phyloP scores from a whole-genome alignment of 116 monocot species.

The Iris pallida region DNA sequence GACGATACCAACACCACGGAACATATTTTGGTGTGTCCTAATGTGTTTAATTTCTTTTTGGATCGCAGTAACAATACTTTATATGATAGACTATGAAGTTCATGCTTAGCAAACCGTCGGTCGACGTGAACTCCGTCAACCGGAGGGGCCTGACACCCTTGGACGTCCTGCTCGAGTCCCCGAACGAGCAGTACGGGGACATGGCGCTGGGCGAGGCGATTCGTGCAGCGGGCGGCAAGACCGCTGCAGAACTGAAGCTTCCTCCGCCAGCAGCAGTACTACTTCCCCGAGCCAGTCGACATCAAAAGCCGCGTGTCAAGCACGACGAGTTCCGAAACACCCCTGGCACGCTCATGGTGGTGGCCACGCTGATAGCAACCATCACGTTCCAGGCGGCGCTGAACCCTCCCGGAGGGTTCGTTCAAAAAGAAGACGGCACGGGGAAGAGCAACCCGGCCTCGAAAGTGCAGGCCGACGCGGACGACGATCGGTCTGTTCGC shows the following conservation, averaged over 20 bases:
- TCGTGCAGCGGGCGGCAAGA: neutral
- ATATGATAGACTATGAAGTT: neutral
- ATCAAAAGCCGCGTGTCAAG: neutral
- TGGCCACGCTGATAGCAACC: slow-evolving; percentile 6
- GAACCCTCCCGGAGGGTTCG: slow-evolving; percentile 11
- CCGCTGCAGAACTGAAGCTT: neutral
- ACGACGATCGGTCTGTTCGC: neutral
- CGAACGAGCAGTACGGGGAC: slow-evolving; percentile 3
- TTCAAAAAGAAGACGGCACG: neutral
- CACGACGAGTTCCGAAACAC: neutral
- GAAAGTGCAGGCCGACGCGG: no score
- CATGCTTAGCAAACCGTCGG: neutral
- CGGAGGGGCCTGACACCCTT: neutral
- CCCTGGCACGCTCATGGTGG: neutral
- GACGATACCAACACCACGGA: no score
- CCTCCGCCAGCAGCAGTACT: neutral
- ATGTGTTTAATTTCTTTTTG: no score
- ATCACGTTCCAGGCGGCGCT: slow-evolving; percentile 12
- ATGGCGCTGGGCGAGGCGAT: slow-evolving; percentile 8
- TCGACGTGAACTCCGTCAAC: neutral
- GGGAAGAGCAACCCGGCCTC: no score
- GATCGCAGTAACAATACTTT: no score
- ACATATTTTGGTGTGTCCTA: no score
- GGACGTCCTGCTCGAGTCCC: slow-evolving; percentile 10
- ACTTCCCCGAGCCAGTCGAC: neutral